Evolutionary conservation across 2,329 filamentous ascomycete genomes (phyloP), one percentile per base, ranked within the genome.

Genomic region (Aquanectria penicillioides): DNA sequence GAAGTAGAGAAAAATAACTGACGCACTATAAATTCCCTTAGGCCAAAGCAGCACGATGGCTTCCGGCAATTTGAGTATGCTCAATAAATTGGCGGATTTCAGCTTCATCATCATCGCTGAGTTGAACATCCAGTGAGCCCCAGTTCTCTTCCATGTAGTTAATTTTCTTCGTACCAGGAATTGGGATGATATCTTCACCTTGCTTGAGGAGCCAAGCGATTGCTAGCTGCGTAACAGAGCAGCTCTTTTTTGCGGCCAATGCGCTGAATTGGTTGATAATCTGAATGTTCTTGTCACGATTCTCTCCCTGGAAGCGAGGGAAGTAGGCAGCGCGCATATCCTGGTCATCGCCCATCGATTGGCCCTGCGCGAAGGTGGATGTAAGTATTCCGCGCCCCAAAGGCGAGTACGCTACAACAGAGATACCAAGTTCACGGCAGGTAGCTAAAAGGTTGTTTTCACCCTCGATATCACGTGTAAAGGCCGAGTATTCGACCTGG

Each of bases 201-300:
- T 88, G 85, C 5, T 80, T 80, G 65, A 88, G 64, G 54, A 89
- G 61, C 86, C 86, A 89, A 0, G 86, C 86, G 22, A 89, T 74
- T 1, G 85, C 81, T 29, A 90, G 66, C 69, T 90, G 82, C 2
- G 77, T 77, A 0, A 83, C 63, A 0, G 86, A 87, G 46, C 77
- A 78, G 0, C 65, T 78, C 73, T 89, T 88, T 58, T 74, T 77
- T 28, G 79, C 74, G 0, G 85, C 85, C 5, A 88, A 65, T 6
- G 68, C 75, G 8, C 74, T 72, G 49, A 89, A 78, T 13, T 71
- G 69, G 18, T 82, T 78, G 1, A 86, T 80, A 2, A 87, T 69
- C 61, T 78, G 74, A 11, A 86, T 57, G 61, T 88, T 89, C 68
- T 83, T 82, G 5, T 73, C 70, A 1, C 46, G 25, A 64, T 41